These are phyloP conservation scores for Scortechinia acanthostroma DNA, from an alignment of 2,329 filamentous ascomycete genomes.

Conservation along the genomic window DNA sequence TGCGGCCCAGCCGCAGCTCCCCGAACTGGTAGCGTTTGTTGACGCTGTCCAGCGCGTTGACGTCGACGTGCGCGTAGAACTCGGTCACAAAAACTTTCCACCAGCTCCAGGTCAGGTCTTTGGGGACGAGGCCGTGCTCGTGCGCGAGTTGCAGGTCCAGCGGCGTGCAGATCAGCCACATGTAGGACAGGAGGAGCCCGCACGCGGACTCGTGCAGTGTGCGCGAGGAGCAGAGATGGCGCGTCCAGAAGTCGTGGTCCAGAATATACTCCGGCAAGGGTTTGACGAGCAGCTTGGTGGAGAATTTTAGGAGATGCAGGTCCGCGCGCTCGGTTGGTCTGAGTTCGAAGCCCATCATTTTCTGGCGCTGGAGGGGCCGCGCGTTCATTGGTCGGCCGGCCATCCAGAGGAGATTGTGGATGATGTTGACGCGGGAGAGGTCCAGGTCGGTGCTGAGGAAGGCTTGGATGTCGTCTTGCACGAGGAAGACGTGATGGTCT, in stretches of 20 bases:
- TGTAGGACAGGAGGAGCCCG: not conserved
- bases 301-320: constrained; percentile 14
- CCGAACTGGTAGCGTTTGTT: not conserved
- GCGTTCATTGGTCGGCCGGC: not conserved
- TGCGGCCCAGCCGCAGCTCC: not conserved
- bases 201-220: not conserved
- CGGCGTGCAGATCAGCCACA: not conserved
- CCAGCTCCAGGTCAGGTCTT: not conserved
- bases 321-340: constrained; percentile 13
- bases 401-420: not conserved
- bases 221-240: constrained; percentile 1
- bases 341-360: constrained; percentile 10
- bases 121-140: not conserved
- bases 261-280: constrained; percentile 14
- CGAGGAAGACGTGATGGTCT: not conserved
- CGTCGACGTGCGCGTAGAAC: not conserved
- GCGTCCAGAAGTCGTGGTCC: constrained; percentile 11
- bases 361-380: not conserved
- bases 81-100: not conserved
- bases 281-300: constrained; percentile 13
- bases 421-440: not conserved
- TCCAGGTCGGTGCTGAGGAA: not conserved
- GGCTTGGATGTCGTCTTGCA: not conserved
- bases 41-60: not conserved
- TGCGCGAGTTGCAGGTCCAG: not conserved